Base-by-base conservation (phyloP, 495 filamentous ascomycete genomes). In the Talaromyces borbonicus region DNA sequence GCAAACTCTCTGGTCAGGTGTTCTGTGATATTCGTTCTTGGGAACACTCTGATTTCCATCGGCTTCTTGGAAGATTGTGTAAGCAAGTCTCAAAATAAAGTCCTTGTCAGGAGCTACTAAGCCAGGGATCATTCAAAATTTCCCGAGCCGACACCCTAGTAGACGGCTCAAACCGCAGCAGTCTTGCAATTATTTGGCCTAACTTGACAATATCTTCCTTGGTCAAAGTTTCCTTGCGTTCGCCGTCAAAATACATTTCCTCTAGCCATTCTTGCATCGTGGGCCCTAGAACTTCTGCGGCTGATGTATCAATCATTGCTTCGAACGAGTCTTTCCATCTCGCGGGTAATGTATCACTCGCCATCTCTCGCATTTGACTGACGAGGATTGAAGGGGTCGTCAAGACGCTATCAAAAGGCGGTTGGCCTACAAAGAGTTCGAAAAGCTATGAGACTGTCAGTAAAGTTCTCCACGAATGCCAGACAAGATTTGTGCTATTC, bases 191-290 rank as follows among this genome's bases (percentile, higher is more conserved):
- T 33, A 62, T 58, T 51, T 37, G 20, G 36, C 60, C 59, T 24
- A 67, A 52, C 51, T 52, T 60, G 25, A 35, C 18, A 37, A 63
- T 60, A 26, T 60, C 58, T 27, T 58, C 61, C 47, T 32, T 29
- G 33, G 55, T 59, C 29, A 65, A 47, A 50, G 60, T 56, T 25
- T 52, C 51, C 15, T 31, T 56, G 26, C 14, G 54, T 27, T 18
- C 49, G 41, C 55, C 38, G 48, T 56, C 53, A 52, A 62, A 60
- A 30, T 62, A 66, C 35, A 58, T 46, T 54, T 64, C 61, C 54
- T 64, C 60, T 32, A 64, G 52, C 63, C 59, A 63, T 51, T 64
- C 48, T 16, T 66, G 60, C 41, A 66, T 48, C 16, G 48, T 54
- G 5, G 49, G 52, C 23, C 48, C 55, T 8, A 52, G 15, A 40